Evolutionary conservation across 2,329 filamentous ascomycete genomes (phyloP), one percentile per base, ranked within the genome.

Genomic region (Epichloe amarillans): DNA sequence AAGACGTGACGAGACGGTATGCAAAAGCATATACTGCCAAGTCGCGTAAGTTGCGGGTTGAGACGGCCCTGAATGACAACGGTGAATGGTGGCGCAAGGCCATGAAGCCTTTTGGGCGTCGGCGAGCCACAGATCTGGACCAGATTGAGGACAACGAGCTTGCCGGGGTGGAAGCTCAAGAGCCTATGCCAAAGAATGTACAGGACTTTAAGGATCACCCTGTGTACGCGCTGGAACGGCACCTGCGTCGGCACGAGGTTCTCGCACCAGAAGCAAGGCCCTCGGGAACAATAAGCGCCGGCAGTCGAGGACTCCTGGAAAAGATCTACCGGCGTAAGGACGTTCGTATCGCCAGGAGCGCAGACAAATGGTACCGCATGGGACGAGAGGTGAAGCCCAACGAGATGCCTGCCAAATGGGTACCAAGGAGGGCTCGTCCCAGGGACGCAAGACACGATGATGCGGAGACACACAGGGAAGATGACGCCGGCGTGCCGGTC

Each of bases 11-110:
- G 0, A 77, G 82, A 50, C 80, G 93, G 15, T 98, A 98, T 62
- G 77, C 83, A 1, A 94, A 93, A 65, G 84, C 84, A 0, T 97
- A 85, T 67, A 93, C 89, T 58, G 86, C 90, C 21, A 97, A 97
- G 67, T 95, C 90, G 1, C 78, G 87, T 21, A 88, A 82, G 56
- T 67, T 79, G 52, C 82, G 93, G n/a, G 76, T 98, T 2, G 93
- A 97, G 46, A 65, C 62, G 35, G 64, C 73, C 63, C 43, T 72
- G 70, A 66, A 74, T 57, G 60, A 69, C 10, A 75, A 70, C 0
- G 69, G 69, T 10, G 60, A 60, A 49, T 83, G 79, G 79, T 80
- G 77, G 74, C 67, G 66, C 3, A 72, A 66, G 47, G 71, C 72
- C 0, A 67, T 82, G 65, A 69, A 67, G 52, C 61, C 69, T 17